phyloP scores from a whole-genome alignment of 352 stramenopile genomes.

The Pythium rishiriense region DNA sequence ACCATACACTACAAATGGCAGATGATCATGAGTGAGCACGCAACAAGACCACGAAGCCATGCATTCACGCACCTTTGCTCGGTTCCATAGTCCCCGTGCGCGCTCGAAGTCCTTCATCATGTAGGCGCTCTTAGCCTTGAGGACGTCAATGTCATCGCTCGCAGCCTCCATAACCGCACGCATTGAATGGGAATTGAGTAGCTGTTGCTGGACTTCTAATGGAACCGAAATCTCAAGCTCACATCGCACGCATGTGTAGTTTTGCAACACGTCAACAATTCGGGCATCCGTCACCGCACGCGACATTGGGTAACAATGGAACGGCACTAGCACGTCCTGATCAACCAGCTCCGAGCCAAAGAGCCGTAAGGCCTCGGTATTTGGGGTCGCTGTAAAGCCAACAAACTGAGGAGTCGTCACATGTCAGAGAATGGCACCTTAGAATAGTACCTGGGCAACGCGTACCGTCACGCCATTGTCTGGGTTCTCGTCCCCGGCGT shows the following conservation, averaged over 20 bases:
- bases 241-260: constrained; percentile 62
- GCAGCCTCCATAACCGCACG: constrained; percentile 59
- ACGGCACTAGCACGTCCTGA: constrained; percentile 34
- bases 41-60: not conserved
- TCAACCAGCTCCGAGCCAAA: constrained; percentile 42
- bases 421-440: not conserved
- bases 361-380: constrained; percentile 59
- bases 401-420: constrained; percentile 54
- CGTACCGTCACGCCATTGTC: constrained; percentile 8
- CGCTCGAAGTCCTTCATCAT: constrained; percentile 75
- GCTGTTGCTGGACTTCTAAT: constrained; percentile 30
- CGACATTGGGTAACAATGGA: constrained; percentile 76
- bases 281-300: constrained; percentile 50
- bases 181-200: constrained; percentile 32
- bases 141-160: constrained; percentile 57
- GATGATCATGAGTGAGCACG: not conserved
- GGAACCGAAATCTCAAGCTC: constrained; percentile 63
- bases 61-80: constrained; percentile 36
- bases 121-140: constrained; percentile 68
- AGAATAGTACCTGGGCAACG: not conserved
- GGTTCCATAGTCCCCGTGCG: constrained; percentile 23
- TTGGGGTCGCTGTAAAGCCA: constrained; percentile 80
- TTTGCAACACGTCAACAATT: constrained; percentile 63
- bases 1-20: constrained; percentile 63
- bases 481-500: constrained; percentile 32